These are phyloP conservation scores for Pythium chondricola DNA, from an alignment of 352 stramenopile genomes.

Conservation along the genomic window DNA sequence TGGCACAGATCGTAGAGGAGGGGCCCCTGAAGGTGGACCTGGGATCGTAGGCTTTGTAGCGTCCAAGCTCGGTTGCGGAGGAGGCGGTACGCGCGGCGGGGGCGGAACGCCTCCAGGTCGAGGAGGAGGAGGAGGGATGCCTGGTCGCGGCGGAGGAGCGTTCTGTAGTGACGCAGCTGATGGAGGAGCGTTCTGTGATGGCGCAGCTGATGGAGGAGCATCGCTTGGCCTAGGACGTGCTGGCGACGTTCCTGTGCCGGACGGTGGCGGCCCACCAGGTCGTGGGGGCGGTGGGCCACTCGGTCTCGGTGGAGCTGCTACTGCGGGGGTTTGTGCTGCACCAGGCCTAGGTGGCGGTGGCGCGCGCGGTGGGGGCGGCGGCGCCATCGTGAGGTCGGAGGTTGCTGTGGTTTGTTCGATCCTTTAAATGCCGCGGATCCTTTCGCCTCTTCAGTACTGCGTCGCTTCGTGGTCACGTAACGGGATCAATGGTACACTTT, in stretches of 20 bases:
- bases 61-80: slow-evolving; percentile 7
- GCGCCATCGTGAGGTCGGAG: not conserved
- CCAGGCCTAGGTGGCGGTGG: slow-evolving; percentile 7
- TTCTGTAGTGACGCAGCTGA: not conserved
- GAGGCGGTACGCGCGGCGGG: slow-evolving; percentile 25
- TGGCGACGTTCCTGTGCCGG: not conserved
- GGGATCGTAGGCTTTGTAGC: slow-evolving; percentile 6
- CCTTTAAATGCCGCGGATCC: too few relatives aligned
- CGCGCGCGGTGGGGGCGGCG: not conserved
- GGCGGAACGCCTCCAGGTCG: slow-evolving; percentile 16
- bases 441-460: not conserved
- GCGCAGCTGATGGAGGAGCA: slow-evolving; percentile 2
- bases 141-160: slow-evolving; percentile 6
- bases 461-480: not conserved
- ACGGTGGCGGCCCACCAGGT: slow-evolving; percentile 17
- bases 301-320: slow-evolving; percentile 16
- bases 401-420: too few relatives aligned
- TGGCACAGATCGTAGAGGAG: slow-evolving; percentile 3
- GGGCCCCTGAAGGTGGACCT: slow-evolving; percentile 3
- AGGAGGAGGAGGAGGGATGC: slow-evolving; percentile 23
- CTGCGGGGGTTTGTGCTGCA: slow-evolving; percentile 3
- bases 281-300: slow-evolving; percentile 19
- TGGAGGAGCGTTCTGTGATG: slow-evolving; percentile 3
- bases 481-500: not conserved
- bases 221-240: slow-evolving; percentile 3